Evolutionary conservation across 441 rosid genomes (phyloP).

Genomic region (Croton setiger): DNA sequence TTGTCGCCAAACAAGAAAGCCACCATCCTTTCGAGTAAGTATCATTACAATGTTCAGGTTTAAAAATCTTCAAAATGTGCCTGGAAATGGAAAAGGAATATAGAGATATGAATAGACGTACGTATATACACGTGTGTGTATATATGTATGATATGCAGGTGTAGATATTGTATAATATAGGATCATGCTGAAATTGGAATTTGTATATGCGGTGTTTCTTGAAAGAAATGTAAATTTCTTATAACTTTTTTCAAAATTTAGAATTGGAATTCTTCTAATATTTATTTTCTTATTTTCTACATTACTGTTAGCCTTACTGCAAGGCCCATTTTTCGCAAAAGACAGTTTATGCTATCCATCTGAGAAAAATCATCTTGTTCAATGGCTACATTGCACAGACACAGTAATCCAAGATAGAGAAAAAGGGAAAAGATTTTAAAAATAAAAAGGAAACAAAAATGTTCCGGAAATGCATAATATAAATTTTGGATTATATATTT

Average conservation of each 20-base stretch:
- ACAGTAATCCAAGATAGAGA: too few species aligned
- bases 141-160: neutral
- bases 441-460: too few species aligned
- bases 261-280: neutral
- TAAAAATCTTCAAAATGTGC: slow-evolving; percentile 5
- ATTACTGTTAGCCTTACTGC: too few species aligned
- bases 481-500: too few species aligned
- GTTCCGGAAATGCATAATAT: too few species aligned
- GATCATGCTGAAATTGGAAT: slow-evolving; percentile 3
- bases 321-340: too few species aligned
- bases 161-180: slow-evolving; percentile 8
- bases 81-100: slow-evolving; percentile 4
- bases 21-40: slow-evolving; percentile 31
- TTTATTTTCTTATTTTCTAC: neutral
- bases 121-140: too few species aligned
- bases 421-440: too few species aligned
- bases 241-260: slow-evolving; percentile 7
- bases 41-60: slow-evolving; percentile 22
- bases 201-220: neutral
- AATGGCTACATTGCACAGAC: too few species aligned
- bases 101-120: neutral
- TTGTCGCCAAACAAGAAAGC: slow-evolving; percentile 33
- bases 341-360: too few species aligned
- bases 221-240: neutral
- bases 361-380: too few species aligned